Evolutionary conservation across 2,329 filamentous ascomycete genomes (phyloP).

Genomic region (Triangularia setosa): DNA sequence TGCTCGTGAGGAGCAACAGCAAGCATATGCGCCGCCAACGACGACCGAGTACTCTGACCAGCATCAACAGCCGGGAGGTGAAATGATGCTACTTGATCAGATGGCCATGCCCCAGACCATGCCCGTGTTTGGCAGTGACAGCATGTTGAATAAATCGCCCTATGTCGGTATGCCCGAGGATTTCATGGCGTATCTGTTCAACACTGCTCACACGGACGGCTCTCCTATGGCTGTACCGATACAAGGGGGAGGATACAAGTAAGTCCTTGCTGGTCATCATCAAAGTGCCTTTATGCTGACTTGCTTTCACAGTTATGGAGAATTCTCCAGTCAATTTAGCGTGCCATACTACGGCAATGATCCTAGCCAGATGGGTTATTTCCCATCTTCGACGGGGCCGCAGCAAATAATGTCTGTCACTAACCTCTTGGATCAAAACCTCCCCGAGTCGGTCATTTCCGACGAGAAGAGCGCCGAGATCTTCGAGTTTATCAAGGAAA

Average conservation of each 20-base stretch:
- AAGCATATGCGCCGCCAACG: conserved; percentile 34
- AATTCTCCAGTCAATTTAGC: conserved; percentile 47
- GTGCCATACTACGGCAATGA: conserved; percentile 51
- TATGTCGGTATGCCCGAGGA: conserved; percentile 81
- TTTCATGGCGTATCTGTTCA: conserved; percentile 82
- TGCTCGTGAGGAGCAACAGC: conserved; percentile 32
- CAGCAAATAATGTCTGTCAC: conserved; percentile 88
- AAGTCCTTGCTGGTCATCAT: conserved; percentile 28
- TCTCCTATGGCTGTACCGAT: conserved; percentile 50
- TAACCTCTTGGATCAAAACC: conserved; percentile 74
- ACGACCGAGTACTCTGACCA: conserved; percentile 46
- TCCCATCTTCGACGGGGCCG: conserved; percentile 52
- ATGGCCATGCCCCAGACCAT: conserved; percentile 65
- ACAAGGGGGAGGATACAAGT: conserved; percentile 44
- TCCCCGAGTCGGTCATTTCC: conserved; percentile 75
- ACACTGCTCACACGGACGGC: conserved; percentile 54
- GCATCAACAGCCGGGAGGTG: conserved; percentile 42
- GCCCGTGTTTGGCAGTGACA: conserved; percentile 82
- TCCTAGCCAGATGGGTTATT: conserved; percentile 49
- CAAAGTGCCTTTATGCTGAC: conserved; percentile 24
- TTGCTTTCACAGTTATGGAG: conserved; percentile 44
- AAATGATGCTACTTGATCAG: conserved; percentile 59
- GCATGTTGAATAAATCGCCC: conserved; percentile 74
- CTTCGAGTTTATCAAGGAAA: conserved; percentile 72
- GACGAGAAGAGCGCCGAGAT: conserved; percentile 84